Percentiles rank a stretch among this genome's conserved stretches.
These are phyloP conservation scores for Diplotaxis tenuifolia DNA, from an alignment of 345 rosid species.

Conservation along the genomic window DNA sequence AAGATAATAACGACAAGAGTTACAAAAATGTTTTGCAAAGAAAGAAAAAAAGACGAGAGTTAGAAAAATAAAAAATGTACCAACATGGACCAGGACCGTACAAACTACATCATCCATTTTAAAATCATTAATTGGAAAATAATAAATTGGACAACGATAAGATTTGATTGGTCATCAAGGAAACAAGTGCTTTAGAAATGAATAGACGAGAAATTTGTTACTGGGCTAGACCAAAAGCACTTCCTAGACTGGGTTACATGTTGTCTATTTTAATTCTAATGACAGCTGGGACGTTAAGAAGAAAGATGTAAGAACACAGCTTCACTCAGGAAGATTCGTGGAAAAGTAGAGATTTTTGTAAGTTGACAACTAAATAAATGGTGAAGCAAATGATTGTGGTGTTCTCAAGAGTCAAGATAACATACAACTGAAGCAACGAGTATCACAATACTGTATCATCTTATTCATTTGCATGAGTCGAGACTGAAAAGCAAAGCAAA, in stretches of 20 bases:
- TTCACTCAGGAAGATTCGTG: too few relatives aligned
- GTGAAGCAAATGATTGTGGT: conserved; percentile 1
- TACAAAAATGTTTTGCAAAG: too few relatives aligned
- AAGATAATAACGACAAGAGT: background rate
- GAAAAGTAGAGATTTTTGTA: background rate
- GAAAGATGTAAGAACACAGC: background rate
- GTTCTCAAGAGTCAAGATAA: conserved; percentile 18
- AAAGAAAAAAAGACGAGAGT: too few relatives aligned
- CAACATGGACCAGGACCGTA: background rate
- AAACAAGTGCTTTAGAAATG: background rate
- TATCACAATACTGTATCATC: conserved; percentile 15
- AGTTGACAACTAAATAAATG: conserved; percentile 1
- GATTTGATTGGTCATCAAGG: background rate
- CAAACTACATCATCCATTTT: background rate
- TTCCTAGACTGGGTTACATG: too few relatives aligned
- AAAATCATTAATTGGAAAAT: background rate
- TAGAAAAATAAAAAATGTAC: too few relatives aligned
- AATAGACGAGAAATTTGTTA: background rate
- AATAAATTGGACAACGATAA: background rate
- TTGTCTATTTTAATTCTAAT: too few relatives aligned
- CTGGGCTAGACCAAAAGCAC: background rate
- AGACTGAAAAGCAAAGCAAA: background rate
- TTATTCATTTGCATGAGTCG: conserved; percentile 27
- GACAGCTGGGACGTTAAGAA: background rate
- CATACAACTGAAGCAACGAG: conserved; percentile 22